Base-by-base conservation (phyloP, 2,329 filamentous ascomycete genomes). In the Alternaria conjuncta region DNA sequence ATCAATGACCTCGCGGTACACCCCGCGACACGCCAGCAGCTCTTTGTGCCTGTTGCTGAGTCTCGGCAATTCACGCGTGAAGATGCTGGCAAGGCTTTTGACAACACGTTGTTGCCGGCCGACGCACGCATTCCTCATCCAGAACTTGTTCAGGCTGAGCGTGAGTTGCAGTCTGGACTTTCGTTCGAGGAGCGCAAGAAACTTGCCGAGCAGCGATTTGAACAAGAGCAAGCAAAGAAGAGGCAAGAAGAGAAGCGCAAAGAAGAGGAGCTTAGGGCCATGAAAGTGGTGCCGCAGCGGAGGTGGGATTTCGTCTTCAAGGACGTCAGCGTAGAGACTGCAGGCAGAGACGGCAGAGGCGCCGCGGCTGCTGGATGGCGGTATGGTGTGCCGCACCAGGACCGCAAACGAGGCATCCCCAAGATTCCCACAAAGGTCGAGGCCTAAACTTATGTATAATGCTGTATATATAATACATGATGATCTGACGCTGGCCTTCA, bases 1-100 rank as follows among this genome's bases (percentile, higher is more conserved):
- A 89, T 90, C 74, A 90, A 90, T 72, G 88, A 90, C 71, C 84
- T 90, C 32, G 86, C 86, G 20, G 77, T 89, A 75, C 87, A 89
- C 75, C 82, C 85, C 4, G 80, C 85, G 64, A 84, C 84, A 58
- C 75, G 84, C 70, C 75, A 85, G 71, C 82, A 87, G 82, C 79
- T 90, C 57, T 90, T 90, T 79, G 86, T 88, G 61, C 88, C 88
- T 2, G 85, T 87, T 21, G 86, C 88, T 6, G 88, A 90, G 75
- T 90, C 88, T 1, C 85, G 88, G 6, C 83, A 84, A 21, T 90
- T 90, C 77, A 90, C 86, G n/a, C 87, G 88, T 71, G 83, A 82
- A n/a, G 88, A 90, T 69, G 88, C 88, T 5, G 88, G 86, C 18
- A 86, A 86, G 63, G 87, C 87, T 28, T 90, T 90, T 76, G 82